Evolutionary conservation across 2,329 filamentous ascomycete genomes (phyloP).

Genomic region (Pyricularia pennisetigena): DNA sequence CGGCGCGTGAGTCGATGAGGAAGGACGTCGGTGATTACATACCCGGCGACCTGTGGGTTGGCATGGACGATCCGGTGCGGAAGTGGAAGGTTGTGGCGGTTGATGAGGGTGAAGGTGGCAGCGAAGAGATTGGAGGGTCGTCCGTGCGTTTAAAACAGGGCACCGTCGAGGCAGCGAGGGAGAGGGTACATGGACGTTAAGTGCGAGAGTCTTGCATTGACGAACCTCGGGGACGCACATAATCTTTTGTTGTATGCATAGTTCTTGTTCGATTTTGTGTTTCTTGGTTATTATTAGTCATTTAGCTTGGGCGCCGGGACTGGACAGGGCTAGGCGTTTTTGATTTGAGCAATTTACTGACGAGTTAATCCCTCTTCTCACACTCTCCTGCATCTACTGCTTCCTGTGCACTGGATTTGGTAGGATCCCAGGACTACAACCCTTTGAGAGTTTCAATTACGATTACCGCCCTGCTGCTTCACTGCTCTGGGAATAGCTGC

Average conservation of each 20-base stretch:
- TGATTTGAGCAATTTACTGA: neutral
- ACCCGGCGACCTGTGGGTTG: constrained; percentile 80
- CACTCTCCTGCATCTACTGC: neutral
- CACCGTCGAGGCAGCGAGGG: neutral
- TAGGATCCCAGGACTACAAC: neutral
- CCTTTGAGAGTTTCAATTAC: too few relatives aligned
- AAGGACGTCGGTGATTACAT: constrained; percentile 77
- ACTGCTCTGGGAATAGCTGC: neutral
- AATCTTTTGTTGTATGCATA: neutral
- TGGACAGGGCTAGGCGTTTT: neutral
- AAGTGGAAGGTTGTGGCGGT: constrained; percentile 35
- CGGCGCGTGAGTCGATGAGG: constrained; percentile 67
- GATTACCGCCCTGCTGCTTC: neutral
- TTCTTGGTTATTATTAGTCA: neutral
- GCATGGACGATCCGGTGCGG: constrained; percentile 51
- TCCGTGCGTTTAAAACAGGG: neutral
- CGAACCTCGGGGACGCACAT: neutral
- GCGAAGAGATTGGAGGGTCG: neutral
- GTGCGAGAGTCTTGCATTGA: neutral
- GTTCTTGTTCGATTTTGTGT: neutral
- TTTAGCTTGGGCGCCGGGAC: neutral
- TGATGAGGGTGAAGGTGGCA: neutral
- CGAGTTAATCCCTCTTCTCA: neutral
- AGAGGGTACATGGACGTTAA: neutral
- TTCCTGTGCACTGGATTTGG: neutral